Percentiles rank a stretch among this genome's conserved stretches.
Conservation (phyloP, 352 stramenopile species). For the Paralagenidium karlingii region DNA sequence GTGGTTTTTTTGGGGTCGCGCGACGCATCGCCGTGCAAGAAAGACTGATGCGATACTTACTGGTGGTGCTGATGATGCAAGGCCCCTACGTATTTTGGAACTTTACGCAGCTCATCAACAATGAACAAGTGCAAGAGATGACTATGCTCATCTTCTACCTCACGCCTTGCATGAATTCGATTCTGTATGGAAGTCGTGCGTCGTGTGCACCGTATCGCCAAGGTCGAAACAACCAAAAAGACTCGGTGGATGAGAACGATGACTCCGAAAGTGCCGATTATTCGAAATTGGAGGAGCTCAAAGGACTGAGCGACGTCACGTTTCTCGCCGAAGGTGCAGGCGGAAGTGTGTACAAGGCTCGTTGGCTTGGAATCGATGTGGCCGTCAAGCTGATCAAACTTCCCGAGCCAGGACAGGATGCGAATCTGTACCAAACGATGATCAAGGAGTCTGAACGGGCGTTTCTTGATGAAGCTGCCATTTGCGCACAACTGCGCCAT, state of each 20-base stretch:
- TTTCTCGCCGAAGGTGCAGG: slow-evolving; percentile 52
- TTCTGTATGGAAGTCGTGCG: slow-evolving; percentile 41
- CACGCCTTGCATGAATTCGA: slow-evolving; percentile 35
- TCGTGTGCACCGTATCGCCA: too few species aligned
- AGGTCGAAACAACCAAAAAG: too few species aligned
- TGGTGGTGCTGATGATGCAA: slow-evolving; percentile 27
- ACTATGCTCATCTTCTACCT: slow-evolving; percentile 25
- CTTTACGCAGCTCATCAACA: too few species aligned
- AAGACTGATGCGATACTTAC: slow-evolving; percentile 33
- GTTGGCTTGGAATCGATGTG: slow-evolving; percentile 62
- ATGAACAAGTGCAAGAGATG: too few species aligned
- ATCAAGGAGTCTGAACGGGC: slow-evolving; percentile 53
- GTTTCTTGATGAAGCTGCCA: slow-evolving; percentile 46
- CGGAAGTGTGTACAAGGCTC: slow-evolving; percentile 44
- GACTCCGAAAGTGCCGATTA: too few species aligned
- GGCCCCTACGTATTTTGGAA: slow-evolving; percentile 24
- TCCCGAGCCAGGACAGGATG: slow-evolving; percentile 26
- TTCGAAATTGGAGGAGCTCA: slow-evolving; percentile 36
- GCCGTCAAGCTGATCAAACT: slow-evolving; percentile 67
- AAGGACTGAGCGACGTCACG: slow-evolving; percentile 32
- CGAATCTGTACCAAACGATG: slow-evolving; percentile 50
- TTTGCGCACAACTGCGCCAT: slow-evolving; percentile 47
- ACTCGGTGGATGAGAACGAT: too few species aligned
- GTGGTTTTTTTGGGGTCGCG: too few species aligned
- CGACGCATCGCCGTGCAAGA: slow-evolving; percentile 17